A percentile compares a stretch with the other conserved stretches of the same genome.
These are phyloP conservation scores for Huntiella decipiens DNA, from an alignment of 2,329 filamentous ascomycete species.

Conservation along the genomic window DNA sequence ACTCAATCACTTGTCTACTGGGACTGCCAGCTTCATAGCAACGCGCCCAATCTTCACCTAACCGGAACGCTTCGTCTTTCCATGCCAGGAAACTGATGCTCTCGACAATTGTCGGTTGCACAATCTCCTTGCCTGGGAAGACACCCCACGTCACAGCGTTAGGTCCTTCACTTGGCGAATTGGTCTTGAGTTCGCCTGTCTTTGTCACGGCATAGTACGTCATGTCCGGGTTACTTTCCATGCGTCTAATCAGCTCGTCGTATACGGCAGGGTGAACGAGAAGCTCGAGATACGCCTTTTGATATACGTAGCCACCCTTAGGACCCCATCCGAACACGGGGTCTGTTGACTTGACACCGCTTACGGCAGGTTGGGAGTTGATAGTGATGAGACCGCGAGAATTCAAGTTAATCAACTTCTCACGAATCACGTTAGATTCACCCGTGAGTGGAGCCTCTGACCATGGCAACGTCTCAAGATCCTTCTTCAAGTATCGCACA, in stretches of 20 bases:
- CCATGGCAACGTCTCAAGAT: slow-evolving; percentile 75
- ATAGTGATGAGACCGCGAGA: slow-evolving; percentile 75
- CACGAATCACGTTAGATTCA: slow-evolving; percentile 62
- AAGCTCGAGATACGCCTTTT: slow-evolving; percentile 92
- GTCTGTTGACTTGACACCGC: slow-evolving; percentile 75
- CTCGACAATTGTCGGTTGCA: slow-evolving; percentile 99
- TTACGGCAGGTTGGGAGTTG: slow-evolving; percentile 91
- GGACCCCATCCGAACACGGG: slow-evolving; percentile 88
- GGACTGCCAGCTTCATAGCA: slow-evolving; percentile 64
- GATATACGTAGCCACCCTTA: slow-evolving; percentile 87
- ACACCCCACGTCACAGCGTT: slow-evolving; percentile 99
- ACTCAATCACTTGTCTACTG: slow-evolving; percentile 61
- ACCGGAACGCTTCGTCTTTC: slow-evolving; percentile 92
- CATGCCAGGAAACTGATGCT: slow-evolving; percentile 93
- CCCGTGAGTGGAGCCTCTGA: slow-evolving; percentile 72
- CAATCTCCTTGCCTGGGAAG: slow-evolving; percentile 95
- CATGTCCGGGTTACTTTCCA: slow-evolving; percentile 60
- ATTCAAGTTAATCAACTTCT: slow-evolving; percentile 66
- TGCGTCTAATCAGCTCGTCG: slow-evolving; percentile 54
- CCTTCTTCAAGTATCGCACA: slow-evolving; percentile 63
- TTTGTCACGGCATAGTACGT: slow-evolving; percentile 92
- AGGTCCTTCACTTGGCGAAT: slow-evolving; percentile 66
- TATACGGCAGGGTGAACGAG: slow-evolving; percentile 68
- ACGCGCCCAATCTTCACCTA: slow-evolving; percentile 85
- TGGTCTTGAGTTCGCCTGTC: slow-evolving; percentile 62